A percentile compares a stretch with the other conserved stretches of the same genome.
These are phyloP conservation scores for Adansonia rubrostipa DNA, from an alignment of 441 rosid species.

Conservation along the genomic window DNA sequence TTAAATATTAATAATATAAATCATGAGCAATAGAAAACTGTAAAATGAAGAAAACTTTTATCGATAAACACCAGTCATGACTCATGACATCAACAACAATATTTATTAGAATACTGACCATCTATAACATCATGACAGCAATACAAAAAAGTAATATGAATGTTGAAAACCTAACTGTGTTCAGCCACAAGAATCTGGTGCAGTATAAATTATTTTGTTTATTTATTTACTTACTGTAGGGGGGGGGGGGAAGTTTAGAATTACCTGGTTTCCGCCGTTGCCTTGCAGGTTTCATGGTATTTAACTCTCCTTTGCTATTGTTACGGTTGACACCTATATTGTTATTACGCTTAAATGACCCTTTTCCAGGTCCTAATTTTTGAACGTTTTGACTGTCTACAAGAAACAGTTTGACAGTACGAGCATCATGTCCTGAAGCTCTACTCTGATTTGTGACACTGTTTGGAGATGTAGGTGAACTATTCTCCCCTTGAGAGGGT, in stretches of 20 bases:
- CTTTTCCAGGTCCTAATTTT: slow-evolving; percentile 75
- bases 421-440: slow-evolving; percentile 64
- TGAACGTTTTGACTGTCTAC: slow-evolving; percentile 81
- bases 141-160: background rate
- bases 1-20: background rate
- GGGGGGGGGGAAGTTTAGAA: slow-evolving; percentile 9
- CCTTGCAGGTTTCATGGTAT: slow-evolving; percentile 67
- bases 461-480: slow-evolving; percentile 58
- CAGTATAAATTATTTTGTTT: background rate
- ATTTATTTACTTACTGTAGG: background rate
- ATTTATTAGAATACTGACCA: background rate
- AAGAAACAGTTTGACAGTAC: slow-evolving; percentile 70
- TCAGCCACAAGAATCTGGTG: background rate
- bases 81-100: slow-evolving; percentile 1
- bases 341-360: slow-evolving; percentile 65
- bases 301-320: slow-evolving; percentile 63
- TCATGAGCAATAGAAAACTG: background rate
- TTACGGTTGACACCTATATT: slow-evolving; percentile 58
- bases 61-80: background rate
- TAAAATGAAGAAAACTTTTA: background rate
- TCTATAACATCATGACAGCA: background rate
- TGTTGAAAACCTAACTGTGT: background rate
- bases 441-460: slow-evolving; percentile 61
- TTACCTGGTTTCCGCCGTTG: slow-evolving; percentile 84
- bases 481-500: slow-evolving; percentile 71